Conservation (phyloP, 148 eudicot genomes). For the Vaccinium vitisidaea region DNA sequence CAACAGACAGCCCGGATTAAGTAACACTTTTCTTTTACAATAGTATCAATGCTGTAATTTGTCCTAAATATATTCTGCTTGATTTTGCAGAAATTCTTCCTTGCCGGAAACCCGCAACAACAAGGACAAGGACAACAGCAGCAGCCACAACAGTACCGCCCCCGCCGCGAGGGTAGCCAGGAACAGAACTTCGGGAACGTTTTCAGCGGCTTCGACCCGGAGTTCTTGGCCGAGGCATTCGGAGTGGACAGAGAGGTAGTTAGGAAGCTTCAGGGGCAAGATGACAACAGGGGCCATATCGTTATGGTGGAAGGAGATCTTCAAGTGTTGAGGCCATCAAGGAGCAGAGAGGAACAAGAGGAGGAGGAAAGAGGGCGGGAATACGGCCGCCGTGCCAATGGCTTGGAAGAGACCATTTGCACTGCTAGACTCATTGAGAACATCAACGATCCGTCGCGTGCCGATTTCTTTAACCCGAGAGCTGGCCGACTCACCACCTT, state of each 20-base stretch:
- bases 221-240: slow-evolving; percentile 44
- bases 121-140: slow-evolving; percentile 22
- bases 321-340: slow-evolving; percentile 53
- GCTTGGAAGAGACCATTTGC: slow-evolving; percentile 75
- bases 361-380: slow-evolving; percentile 6
- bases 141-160: neutral
- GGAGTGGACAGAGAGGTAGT: slow-evolving; percentile 49
- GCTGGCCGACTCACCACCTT: slow-evolving; percentile 59
- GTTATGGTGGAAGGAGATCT: slow-evolving; percentile 43
- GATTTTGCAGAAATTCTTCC: slow-evolving; percentile 55
- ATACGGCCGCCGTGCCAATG: slow-evolving; percentile 30
- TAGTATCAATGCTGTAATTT: no score
- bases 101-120: slow-evolving; percentile 68
- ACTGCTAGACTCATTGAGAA: slow-evolving; percentile 38
- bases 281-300: slow-evolving; percentile 63
- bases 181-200: slow-evolving; percentile 35
- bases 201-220: slow-evolving; percentile 46
- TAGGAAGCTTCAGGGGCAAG: slow-evolving; percentile 36
- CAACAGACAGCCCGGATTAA: no score
- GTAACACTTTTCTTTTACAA: no score
- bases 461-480: slow-evolving; percentile 62
- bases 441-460: slow-evolving; percentile 48
- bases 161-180: neutral
- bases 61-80: neutral
- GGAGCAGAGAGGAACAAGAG: slow-evolving; percentile 10